Percentiles rank a stretch among this genome's conserved stretches.
Conservation (phyloP, 2,329 filamentous ascomycete species). For the Diplodia corticola region DNA sequence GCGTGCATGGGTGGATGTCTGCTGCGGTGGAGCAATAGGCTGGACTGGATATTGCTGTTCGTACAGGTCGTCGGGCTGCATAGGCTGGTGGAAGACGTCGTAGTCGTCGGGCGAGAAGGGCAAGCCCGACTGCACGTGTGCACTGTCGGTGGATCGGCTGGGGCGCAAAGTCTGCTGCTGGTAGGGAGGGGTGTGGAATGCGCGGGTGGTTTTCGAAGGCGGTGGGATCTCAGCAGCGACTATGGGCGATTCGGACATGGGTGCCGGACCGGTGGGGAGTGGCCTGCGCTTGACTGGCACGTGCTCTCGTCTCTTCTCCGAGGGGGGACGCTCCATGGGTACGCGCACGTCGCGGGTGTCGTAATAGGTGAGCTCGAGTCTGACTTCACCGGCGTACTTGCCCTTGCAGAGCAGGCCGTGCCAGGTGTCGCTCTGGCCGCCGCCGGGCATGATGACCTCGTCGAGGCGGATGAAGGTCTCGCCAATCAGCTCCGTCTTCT, state of each 20-base stretch:
- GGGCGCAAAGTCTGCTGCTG: constrained; percentile 20
- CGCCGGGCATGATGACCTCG: constrained; percentile 77
- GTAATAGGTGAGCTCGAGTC: constrained; percentile 95
- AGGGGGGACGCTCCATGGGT: constrained; percentile 31
- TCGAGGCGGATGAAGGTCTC: constrained; percentile 87
- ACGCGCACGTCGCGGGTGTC: constrained; percentile 79
- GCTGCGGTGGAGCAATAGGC: constrained; percentile 9
- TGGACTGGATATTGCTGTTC: constrained; percentile 12
- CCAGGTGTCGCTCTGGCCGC: constrained; percentile 94
- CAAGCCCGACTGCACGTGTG: not conserved
- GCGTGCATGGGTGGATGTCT: constrained; percentile 8
- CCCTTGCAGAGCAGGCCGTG: constrained; percentile 83
- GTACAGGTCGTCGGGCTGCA: constrained; percentile 1
- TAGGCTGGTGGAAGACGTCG: constrained; percentile 18
- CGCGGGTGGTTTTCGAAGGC: constrained; percentile 29
- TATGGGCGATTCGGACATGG: constrained; percentile 41
- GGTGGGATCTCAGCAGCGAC: constrained; percentile 26
- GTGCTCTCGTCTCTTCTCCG: constrained; percentile 55
- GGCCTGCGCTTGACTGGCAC: constrained; percentile 75
- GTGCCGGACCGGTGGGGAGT: constrained; percentile 71
- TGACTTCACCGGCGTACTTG: constrained; percentile 93
- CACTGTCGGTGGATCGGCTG: constrained; percentile 10
- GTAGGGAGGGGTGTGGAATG: constrained; percentile 37
- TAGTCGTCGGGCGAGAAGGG: constrained; percentile 22
- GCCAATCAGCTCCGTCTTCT: constrained; percentile 94